Evolutionary conservation across 441 rosid species (phyloP).

Genomic region (Pelargonium cotyledonis): DNA sequence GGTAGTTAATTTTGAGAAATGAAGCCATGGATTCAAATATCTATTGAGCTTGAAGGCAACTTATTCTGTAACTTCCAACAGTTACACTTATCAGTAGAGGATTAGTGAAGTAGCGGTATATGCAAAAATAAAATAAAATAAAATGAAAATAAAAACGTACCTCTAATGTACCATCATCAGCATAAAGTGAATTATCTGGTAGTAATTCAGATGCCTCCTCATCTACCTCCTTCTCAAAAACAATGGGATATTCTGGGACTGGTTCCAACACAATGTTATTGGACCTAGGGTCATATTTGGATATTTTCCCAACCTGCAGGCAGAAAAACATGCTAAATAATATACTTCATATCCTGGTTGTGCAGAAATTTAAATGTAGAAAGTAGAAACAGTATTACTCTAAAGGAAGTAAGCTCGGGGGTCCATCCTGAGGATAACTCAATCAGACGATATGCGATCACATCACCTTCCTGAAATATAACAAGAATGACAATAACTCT

Average conservation of each 20-base stretch:
- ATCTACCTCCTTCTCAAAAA: conserved; percentile 36
- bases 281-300: conserved; percentile 46
- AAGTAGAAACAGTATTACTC: conserved; percentile 34
- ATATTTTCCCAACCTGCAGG: conserved; percentile 72
- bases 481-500: conserved; percentile 12
- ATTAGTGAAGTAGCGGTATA: not conserved
- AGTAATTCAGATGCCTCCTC: conserved; percentile 30
- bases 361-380: conserved; percentile 11
- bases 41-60: too few relatives aligned
- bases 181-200: conserved; percentile 47
- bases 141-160: conserved; percentile 28
- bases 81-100: not conserved
- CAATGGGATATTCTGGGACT: conserved; percentile 56
- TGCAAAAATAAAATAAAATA: not conserved
- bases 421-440: conserved; percentile 88
- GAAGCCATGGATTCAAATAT: too few relatives aligned
- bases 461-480: conserved; percentile 70
- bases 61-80: too few relatives aligned
- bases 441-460: conserved; percentile 78
- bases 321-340: conserved; percentile 16
- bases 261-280: conserved; percentile 46
- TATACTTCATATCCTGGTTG: conserved; percentile 12
- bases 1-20: too few relatives aligned
- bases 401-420: conserved; percentile 70
- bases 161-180: conserved; percentile 76